Conservation (phyloP, 2,329 filamentous ascomycete species). For the Rhinocladiella similis region DNA sequence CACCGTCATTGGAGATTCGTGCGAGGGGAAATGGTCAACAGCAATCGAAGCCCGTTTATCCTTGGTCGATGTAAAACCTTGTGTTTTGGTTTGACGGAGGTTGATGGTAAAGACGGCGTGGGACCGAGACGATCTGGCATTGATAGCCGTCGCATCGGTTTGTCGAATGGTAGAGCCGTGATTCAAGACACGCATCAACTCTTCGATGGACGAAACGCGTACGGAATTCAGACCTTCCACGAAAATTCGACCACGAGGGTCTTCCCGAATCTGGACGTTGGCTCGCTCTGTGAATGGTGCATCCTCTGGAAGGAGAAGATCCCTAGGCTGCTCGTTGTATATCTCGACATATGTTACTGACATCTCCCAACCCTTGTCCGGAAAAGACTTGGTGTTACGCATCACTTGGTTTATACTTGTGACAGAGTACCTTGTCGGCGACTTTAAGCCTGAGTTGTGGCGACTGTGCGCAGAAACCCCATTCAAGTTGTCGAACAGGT, state of each 20-base stretch:
- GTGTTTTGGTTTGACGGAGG: constrained; percentile 63
- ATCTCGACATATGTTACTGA: constrained; percentile 96
- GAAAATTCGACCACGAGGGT: constrained; percentile 90
- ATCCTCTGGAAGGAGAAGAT: constrained; percentile 79
- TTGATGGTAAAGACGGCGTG: constrained; percentile 97
- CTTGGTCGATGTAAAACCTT: constrained; percentile 65
- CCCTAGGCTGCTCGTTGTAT: constrained; percentile 93
- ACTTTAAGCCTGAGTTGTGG: constrained; percentile 72
- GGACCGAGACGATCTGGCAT: constrained; percentile 94
- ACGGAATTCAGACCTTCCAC: constrained; percentile 87
- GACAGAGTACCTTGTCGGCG: constrained; percentile 76
- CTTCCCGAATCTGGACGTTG: constrained; percentile 88
- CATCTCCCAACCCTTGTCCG: constrained; percentile 81
- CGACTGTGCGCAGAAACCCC: constrained; percentile 56
- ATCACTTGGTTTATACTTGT: constrained; percentile 47
- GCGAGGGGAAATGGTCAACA: constrained; percentile 70
- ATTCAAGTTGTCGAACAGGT: constrained; percentile 85
- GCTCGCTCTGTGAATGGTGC: constrained; percentile 69
- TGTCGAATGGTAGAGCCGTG: constrained; percentile 93
- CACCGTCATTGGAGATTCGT: constrained; percentile 72
- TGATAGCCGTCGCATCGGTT: constrained; percentile 95
- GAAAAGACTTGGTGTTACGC: constrained; percentile 42
- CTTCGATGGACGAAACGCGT: constrained; percentile 86
- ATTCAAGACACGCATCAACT: constrained; percentile 83
- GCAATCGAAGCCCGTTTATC: constrained; percentile 90